Evolutionary conservation across 2,329 filamentous ascomycete species (phyloP).

Genomic region (Didymella arachidicola): DNA sequence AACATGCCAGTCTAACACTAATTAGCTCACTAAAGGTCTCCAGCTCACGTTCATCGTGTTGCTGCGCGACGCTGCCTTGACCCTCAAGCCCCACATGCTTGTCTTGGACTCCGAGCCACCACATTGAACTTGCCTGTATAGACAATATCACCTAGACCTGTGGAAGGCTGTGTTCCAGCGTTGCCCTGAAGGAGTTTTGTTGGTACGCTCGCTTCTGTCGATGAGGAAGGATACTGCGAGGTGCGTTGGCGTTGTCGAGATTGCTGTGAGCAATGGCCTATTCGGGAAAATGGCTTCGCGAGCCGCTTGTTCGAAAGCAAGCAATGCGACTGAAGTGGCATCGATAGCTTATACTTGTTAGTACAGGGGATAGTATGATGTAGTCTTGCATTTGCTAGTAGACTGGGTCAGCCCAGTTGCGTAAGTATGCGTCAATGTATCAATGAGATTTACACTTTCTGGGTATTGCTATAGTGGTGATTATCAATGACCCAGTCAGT

Average conservation of each 20-base stretch:
- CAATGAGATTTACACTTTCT: not conserved
- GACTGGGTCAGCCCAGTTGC: too few relatives aligned
- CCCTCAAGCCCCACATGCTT: not conserved
- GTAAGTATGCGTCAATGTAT: not conserved
- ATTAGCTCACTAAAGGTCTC: constrained; percentile 21
- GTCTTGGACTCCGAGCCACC: not conserved
- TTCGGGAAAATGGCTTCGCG: not conserved
- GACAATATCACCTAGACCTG: not conserved
- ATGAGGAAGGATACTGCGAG: not conserved
- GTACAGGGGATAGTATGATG: too few relatives aligned
- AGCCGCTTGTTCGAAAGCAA: not conserved
- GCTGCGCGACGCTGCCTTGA: not conserved
- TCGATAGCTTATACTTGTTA: not conserved
- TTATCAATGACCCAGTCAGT: not conserved
- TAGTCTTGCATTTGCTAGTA: not conserved
- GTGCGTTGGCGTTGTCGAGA: not conserved
- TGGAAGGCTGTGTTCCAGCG: not conserved
- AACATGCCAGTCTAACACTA: constrained; percentile 56
- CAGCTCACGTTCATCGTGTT: not conserved
- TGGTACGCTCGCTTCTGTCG: not conserved
- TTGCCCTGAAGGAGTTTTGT: not conserved
- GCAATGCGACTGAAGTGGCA: not conserved
- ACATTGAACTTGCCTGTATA: not conserved
- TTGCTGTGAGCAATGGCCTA: constrained; percentile 2
- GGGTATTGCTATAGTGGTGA: constrained; percentile 1